phyloP scores from a whole-genome alignment of 257 asterid genomes.

The Penstemon newberryi region DNA sequence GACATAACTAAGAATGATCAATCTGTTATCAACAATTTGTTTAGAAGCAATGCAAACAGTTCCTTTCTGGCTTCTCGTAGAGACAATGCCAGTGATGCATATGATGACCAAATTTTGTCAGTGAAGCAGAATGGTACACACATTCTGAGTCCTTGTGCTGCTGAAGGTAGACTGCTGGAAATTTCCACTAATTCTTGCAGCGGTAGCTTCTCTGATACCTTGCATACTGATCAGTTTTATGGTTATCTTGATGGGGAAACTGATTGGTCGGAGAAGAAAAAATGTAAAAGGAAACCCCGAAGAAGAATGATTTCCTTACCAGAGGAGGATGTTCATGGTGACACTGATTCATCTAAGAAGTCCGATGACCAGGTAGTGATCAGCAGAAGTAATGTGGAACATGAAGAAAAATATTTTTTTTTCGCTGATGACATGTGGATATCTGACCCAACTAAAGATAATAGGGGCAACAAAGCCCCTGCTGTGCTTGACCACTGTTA shows the following conservation, averaged over 20 bases:
- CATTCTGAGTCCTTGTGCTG: constrained; percentile 25
- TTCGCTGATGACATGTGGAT: constrained; percentile 27
- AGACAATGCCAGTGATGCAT: constrained; percentile 30
- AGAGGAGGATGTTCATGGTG: constrained; percentile 45
- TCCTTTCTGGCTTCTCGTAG: constrained; percentile 21
- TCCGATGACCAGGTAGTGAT: constrained; percentile 42
- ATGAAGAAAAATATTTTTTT: constrained; percentile 27
- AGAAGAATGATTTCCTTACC: constrained; percentile 68
- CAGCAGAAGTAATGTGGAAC: constrained; percentile 33
- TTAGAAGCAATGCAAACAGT: constrained; percentile 33
- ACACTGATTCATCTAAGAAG: constrained; percentile 36
- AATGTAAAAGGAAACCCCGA: constrained; percentile 45
- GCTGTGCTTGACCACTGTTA: constrained; percentile 9
- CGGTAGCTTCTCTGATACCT: constrained; percentile 31
- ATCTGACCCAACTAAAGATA: constrained; percentile 19
- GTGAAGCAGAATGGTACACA: constrained; percentile 44
- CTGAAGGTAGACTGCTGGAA: constrained; percentile 35
- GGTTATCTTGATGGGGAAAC: constrained; percentile 35
- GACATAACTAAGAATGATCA: constrained; percentile 40
- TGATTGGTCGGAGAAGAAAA: constrained; percentile 48
- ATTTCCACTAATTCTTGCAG: constrained; percentile 28
- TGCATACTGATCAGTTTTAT: constrained; percentile 31
- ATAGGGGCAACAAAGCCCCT: constrained; percentile 19
- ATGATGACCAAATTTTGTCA: constrained; percentile 32
- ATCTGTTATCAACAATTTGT: constrained; percentile 36